phyloP scores from a whole-genome alignment of 129 eudicot genomes.

The Ambrosia trifida region DNA sequence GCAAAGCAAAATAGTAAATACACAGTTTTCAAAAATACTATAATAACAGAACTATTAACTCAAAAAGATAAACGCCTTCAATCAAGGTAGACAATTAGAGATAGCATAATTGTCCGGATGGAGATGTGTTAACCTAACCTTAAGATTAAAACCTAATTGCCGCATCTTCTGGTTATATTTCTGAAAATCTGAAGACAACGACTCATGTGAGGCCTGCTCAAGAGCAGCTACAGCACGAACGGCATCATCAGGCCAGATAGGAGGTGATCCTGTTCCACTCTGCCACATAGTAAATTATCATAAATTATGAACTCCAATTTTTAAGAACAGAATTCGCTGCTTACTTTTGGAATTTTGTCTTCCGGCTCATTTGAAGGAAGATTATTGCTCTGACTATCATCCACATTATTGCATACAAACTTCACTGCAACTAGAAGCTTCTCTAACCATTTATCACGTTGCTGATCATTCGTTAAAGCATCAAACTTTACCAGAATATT shows the following conservation, averaged over 20 bases:
- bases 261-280: constrained; percentile 25
- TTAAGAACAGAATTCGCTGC: constrained; percentile 6
- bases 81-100: neutral
- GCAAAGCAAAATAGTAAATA: constrained; percentile 25
- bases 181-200: constrained; percentile 60
- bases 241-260: constrained; percentile 87
- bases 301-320: neutral
- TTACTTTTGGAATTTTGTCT: constrained; percentile 45
- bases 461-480: constrained; percentile 63
- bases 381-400: constrained; percentile 26
- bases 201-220: constrained; percentile 82
- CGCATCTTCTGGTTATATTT: constrained; percentile 95
- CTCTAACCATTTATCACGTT: constrained; percentile 83
- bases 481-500: constrained; percentile 54
- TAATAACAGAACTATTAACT: constrained; percentile 12
- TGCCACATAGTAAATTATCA: constrained; percentile 12
- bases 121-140: constrained; percentile 55
- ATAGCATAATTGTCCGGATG: neutral
- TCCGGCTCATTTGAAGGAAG: constrained; percentile 35
- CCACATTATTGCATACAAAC: constrained; percentile 47
- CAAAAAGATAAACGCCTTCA: neutral
- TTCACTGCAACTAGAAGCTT: constrained; percentile 76
- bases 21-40: neutral
- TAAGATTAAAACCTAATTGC: constrained; percentile 66
- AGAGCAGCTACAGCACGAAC: constrained; percentile 75